These are phyloP conservation scores for Yamadazyma jaroonii DNA, from an alignment of 1,139 yeast genomes.

Conservation along the genomic window DNA sequence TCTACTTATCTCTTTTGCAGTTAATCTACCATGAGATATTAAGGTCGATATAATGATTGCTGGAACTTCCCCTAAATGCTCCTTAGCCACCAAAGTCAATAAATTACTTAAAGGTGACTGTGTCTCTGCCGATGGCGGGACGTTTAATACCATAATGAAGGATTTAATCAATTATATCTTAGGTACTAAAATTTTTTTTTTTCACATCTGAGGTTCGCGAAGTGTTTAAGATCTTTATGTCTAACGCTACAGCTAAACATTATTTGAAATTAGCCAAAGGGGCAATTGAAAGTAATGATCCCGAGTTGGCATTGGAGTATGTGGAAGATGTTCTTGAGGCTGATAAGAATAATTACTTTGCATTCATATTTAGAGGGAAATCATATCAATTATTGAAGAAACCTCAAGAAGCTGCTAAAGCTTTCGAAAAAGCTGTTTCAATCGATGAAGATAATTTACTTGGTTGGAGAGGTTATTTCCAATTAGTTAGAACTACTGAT, in stretches of 20 bases:
- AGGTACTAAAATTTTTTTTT: neutral
- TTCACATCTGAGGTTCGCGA: neutral
- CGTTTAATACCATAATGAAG: constrained; percentile 10
- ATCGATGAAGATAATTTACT: constrained; percentile 53
- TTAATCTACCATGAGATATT: constrained; percentile 58
- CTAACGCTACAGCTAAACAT: constrained; percentile 13
- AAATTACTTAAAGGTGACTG: constrained; percentile 64
- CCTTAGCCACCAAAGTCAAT: constrained; percentile 50
- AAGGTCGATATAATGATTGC: constrained; percentile 52
- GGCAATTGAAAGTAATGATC: constrained; percentile 56
- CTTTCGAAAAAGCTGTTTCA: constrained; percentile 56
- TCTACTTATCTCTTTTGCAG: constrained; percentile 44
- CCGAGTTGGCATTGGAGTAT: constrained; percentile 53
- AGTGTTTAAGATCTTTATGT: neutral
- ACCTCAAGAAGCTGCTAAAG: constrained; percentile 39
- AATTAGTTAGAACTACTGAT: constrained; percentile 31
- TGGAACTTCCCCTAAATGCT: constrained; percentile 65
- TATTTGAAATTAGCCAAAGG: constrained; percentile 56
- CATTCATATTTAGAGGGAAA: constrained; percentile 62
- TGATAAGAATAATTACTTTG: constrained; percentile 63
- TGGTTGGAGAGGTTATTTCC: constrained; percentile 83
- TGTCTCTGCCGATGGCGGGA: constrained; percentile 29
- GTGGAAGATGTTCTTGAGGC: constrained; percentile 49
- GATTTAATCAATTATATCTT: too few species aligned
- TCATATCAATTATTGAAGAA: constrained; percentile 46